Evolutionary conservation across 768 basidiomycete genomes (phyloP), one percentile per base, ranked within the genome.

Genomic region (Tylopilus vinaceipallidus): DNA sequence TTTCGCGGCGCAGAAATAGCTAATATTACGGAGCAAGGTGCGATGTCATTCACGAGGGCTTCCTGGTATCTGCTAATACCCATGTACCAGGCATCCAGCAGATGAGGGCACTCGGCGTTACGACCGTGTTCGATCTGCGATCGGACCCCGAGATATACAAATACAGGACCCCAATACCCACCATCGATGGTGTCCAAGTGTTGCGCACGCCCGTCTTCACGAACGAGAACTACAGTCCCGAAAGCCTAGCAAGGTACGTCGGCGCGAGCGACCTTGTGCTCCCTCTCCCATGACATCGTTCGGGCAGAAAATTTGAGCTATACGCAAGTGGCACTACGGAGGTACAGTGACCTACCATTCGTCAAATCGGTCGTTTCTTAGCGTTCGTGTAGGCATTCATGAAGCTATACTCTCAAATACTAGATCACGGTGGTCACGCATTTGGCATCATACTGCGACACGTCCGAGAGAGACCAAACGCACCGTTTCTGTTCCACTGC

Each of bases 241-340:
- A 90, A 67, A 81, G 76, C 70, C 86, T 91, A 81, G 85, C 89
- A 59, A 86, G 80, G 88, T 90, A 71, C 71, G 87, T 83, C 75
- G 71, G 59, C 56, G 41, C 49, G 23, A 33, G 13, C 9, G n/a
- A 2, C 51, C 12, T 36, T 3, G 6, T 20, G 19, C 33, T 34
- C 30, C 10, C 44, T 26, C 30, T 34, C 35, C 34, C 40, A 23
- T 4, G 41, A 36, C 53, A 66, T 42, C n/a, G 16, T 47, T 32
- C 48, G 60, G 62, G 60, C 59, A 60, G 60, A 49, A 53, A 44
- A 49, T 67, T 82, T 58, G 79, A 84, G 54, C 66, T 91, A 17
- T 91, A 91, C 50, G 85, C 88, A 23, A 86, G 82, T 57, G 88
- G 84, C 11, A 89, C 86, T 64, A 88, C 80, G 19, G 89, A 91